Evolutionary conservation across 305 asterid genomes (phyloP), one percentile per base, ranked within the genome.

Genomic region (Rubia tinctorum): DNA sequence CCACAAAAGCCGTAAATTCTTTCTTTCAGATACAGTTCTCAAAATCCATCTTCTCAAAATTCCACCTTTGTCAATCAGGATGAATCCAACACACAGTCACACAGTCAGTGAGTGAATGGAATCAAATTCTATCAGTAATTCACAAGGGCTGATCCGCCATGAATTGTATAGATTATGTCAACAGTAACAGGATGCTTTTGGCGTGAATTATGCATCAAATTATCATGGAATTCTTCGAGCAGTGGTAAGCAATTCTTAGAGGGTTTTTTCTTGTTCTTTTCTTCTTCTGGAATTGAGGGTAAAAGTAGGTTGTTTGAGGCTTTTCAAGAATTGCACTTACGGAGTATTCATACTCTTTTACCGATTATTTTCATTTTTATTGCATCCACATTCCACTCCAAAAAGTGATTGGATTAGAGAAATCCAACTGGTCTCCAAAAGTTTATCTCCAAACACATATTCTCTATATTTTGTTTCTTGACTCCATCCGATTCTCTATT

Each of bases 1-100:
- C 76, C 75, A 71, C 9, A 17, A 23, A 51, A 67, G 66, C 67
- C 60, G 79, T 63, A 66, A 63, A 66, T 63, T 51, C 27, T 71
- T 40, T 71, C 70, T 68, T 76, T 76, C 79, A 55, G 80, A 71
- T 63, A 65, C 80, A 51, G 68, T 64, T 76, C 68, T 53, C n/a
- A 71, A 75, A 40, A 68, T 51, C 79, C 45, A 71, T 40, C 69
- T 60, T 63, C 72, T 71, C 68, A 76, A 62, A 34, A 60, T 47
- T 62, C 30, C 76, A 63, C 80, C 80, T 53, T 76, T 65, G 22
- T 53, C 68, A 62, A 62, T 62, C 51, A 71, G 49, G 72, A 71
- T 71, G 65, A 71, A 69, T 69, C 67, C 22, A 70, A 17, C 49
- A 18, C 23, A 37, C 43, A 53, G 60, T 18, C 60, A 53, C 60